Evolutionary conservation across 176 grass and related monocot species (phyloP).

Genomic region (Ensete ventricosum): DNA sequence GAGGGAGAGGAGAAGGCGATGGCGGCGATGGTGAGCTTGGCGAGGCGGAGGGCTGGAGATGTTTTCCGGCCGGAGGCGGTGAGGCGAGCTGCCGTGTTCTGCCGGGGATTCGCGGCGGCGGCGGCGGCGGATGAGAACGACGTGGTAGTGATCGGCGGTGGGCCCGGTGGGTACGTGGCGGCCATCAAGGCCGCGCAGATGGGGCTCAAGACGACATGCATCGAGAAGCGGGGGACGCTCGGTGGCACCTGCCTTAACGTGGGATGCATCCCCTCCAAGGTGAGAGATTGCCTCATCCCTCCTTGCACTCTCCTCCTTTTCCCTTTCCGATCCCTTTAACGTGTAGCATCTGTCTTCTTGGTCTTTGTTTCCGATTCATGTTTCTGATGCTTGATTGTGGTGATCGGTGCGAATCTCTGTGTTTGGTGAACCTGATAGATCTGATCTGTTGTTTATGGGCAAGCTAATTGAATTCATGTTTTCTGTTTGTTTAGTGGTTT

Average conservation of each 20-base stretch:
- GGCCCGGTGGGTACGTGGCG: constrained; percentile 77
- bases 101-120: constrained; percentile 39
- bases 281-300: constrained; percentile 3
- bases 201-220: constrained; percentile 86
- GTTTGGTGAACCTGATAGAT: not conserved
- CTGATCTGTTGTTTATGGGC: not conserved
- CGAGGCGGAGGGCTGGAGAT: constrained; percentile 48
- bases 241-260: constrained; percentile 93
- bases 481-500: not conserved
- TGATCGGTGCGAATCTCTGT: no score
- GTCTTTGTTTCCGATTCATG: not conserved
- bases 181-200: constrained; percentile 87
- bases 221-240: constrained; percentile 78
- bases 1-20: not conserved
- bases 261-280: constrained; percentile 96
- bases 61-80: constrained; percentile 30
- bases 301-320: not conserved
- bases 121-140: constrained; percentile 59
- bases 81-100: constrained; percentile 13
- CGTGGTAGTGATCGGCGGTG: constrained; percentile 80
- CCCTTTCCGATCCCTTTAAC: no score
- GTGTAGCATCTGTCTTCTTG: not conserved
- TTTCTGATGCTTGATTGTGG: not conserved
- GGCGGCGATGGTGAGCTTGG: constrained; percentile 60
- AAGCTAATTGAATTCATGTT: not conserved